These are phyloP conservation scores for Senna tora DNA, from an alignment of 306 rosid genomes.

Conservation along the genomic window DNA sequence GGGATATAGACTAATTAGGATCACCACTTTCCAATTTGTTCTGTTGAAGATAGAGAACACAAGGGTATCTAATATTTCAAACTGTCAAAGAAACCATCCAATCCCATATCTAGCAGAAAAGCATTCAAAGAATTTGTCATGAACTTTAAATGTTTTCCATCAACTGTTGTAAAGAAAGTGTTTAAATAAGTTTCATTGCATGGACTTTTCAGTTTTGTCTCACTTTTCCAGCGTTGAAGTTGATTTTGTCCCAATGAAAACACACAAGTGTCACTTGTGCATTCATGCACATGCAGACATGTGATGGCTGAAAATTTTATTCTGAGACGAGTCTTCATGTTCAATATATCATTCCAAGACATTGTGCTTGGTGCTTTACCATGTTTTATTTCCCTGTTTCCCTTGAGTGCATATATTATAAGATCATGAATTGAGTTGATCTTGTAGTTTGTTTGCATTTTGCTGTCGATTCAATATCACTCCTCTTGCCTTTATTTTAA, in stretches of 20 bases:
- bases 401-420: conserved; percentile 18
- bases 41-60: background rate
- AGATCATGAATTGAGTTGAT: conserved; percentile 6
- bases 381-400: background rate
- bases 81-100: background rate
- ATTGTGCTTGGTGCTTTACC: conserved; percentile 13
- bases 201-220: background rate
- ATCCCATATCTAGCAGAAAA: background rate
- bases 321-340: conserved; percentile 11
- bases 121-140: background rate
- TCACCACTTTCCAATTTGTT: background rate
- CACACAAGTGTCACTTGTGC: background rate
- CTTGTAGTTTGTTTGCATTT: conserved; percentile 19
- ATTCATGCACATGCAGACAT: conserved; percentile 24
- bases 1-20: background rate
- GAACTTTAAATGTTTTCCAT: background rate
- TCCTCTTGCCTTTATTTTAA: conserved; percentile 20
- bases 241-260: background rate
- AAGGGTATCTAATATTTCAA: background rate
- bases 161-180: background rate
- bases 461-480: conserved; percentile 15
- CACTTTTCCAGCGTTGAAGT: background rate
- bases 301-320: background rate
- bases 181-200: background rate
- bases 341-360: conserved; percentile 8